Evolutionary conservation across 2,329 filamentous ascomycete genomes (phyloP), one percentile per base, ranked within the genome.

Genomic region (Epichloe gansuensis): DNA sequence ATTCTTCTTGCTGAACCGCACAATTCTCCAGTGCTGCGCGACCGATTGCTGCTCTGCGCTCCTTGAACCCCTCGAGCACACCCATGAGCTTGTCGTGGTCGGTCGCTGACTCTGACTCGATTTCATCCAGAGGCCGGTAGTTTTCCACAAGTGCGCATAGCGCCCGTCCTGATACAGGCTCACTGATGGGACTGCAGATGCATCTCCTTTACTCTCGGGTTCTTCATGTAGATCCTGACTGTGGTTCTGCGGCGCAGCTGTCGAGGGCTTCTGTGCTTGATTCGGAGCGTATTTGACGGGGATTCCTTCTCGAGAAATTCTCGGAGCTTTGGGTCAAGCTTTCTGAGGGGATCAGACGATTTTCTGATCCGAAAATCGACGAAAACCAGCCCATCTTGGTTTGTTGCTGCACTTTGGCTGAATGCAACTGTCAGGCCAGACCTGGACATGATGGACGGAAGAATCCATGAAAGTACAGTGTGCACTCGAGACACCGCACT

Each of bases 11-110:
- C 66, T 95, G 88, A 55, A 91, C 68, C 1, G 89, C 85, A 69
- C 93, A 98, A 67, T 97, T 98, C 72, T 98, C 93, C 63, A 95
- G 75, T 9, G 91, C 91, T 1, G 89, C 87, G 43, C 79, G 76
- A 34, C 87, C 88, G 56, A 97, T 87, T 52, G 82, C 78, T 37
- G 81, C 78, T 65, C 86, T 88, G 56, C 90, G 83, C 64, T 88
- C 82, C 67, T 95, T 94, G 76, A 85, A 94, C 6, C 82, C 83
- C 51, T 91, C 85, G 50, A 96, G 74, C 52, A 97, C 83, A 65
- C 88, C 82, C 66, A 80, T 77, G 58, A 94, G 77, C 66, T 86
- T 86, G 64, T 95, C 90, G 62, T 89, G 82, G 60, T 93, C 86
- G 41, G 80, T 81, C 65, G 86, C 86, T 21, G 76, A 75, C 55